A percentile compares a stretch with the other conserved stretches of the same genome.
Evolutionary conservation across 768 basidiomycete species (phyloP).

Genomic region (Hebeloma cylindrosporum): DNA sequence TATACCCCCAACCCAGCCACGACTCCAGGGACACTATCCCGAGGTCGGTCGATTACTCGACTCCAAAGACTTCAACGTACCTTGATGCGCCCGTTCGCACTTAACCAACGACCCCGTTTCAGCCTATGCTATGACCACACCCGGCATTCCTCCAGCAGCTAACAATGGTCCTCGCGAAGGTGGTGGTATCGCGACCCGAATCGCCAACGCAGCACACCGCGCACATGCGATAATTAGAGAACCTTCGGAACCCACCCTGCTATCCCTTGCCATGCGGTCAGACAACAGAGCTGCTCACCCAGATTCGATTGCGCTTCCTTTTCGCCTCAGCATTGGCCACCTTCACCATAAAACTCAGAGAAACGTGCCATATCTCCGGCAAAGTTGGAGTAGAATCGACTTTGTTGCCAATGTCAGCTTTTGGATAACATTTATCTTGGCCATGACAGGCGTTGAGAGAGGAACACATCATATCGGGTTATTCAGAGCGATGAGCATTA

Average conservation of each 20-base stretch:
- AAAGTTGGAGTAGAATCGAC: constrained; percentile 92
- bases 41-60: constrained; percentile 45
- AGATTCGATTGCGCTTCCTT: constrained; percentile 57
- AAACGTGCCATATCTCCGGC: constrained; percentile 85
- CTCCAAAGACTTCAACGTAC: constrained; percentile 45
- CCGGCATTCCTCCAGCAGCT: constrained; percentile 8
- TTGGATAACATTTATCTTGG: constrained; percentile 81
- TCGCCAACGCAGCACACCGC: constrained; percentile 31
- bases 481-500: constrained; percentile 85
- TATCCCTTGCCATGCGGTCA: constrained; percentile 48
- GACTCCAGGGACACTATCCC: constrained; percentile 37
- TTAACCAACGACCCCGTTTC: constrained; percentile 32
- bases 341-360: constrained; percentile 56
- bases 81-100: constrained; percentile 54
- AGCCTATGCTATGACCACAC: constrained; percentile 25
- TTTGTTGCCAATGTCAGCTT: constrained; percentile 82
- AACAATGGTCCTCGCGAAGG: constrained; percentile 20
- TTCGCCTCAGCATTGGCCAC: constrained; percentile 57
- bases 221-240: constrained; percentile 43
- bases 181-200: constrained; percentile 28
- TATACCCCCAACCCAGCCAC: constrained; percentile 29
- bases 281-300: constrained; percentile 32
- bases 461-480: constrained; percentile 74
- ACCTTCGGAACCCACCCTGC: constrained; percentile 47
- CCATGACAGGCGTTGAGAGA: constrained; percentile 65